Base-by-base conservation (phyloP, 805 yeast species). In the Wilhelminamyces savonicus region DNA sequence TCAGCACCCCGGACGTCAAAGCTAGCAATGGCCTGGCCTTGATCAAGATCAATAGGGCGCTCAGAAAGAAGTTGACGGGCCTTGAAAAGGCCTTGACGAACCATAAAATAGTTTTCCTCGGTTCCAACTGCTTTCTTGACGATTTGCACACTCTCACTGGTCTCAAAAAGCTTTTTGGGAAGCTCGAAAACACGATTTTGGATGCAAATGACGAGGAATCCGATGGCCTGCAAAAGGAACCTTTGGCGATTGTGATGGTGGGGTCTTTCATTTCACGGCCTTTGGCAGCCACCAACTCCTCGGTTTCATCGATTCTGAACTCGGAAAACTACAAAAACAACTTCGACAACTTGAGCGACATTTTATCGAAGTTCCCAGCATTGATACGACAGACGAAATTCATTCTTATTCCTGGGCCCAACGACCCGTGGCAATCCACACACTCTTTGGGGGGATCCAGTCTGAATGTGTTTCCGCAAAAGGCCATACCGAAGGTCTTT, bases 361-460 rank as follows among this genome's bases (percentile, higher is more conserved):
- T 85, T 2, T 47, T 92, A 13, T 70, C 78, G 7, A 64, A 69
- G 27, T 82, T 62, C 42, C 82, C 85, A 0, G 48, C 52, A 4
- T 54, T 86, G 5, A 58, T 76, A 10, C 48, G 59, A 6, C 48
- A 58, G 5, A 67, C 82, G 17, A 76, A 80, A 29, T 54, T 92
- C 17, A 58, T 86, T 1, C 73, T 92, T 35, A 62, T 90, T 1
- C 97, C 97, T 0, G 97, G 98, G 1, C 74, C 76, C 24, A 82
- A 85, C 42, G 99, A 92, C 56, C 96, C 96, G 0, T 92, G 97
- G 97, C 78, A 78, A 21, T 74, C 92, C 1, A 64, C 78, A 31
- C 71, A 70, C 27, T 69, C 82, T 1, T 65, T 79, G 28, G 87
- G 90, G 4, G 44, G 62, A 7, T 51, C 65, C 0, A 51, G 54